Evolutionary conservation across 2,329 filamentous ascomycete genomes (phyloP), one percentile per base, ranked within the genome.

Genomic region (Colletotrichum tabaci): DNA sequence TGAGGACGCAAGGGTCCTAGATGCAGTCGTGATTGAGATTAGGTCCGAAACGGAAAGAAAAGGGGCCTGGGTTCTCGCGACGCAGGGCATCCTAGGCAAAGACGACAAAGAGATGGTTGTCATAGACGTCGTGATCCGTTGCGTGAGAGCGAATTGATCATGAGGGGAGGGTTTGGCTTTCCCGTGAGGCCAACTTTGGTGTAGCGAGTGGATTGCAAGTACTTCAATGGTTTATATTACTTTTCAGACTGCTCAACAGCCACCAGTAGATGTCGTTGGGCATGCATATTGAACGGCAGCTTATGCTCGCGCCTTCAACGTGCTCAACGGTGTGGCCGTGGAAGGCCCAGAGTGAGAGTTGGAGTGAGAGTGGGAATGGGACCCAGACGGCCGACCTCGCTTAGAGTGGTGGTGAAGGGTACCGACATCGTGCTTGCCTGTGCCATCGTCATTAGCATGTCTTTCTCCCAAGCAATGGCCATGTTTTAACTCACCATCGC

Each of bases 351-450:
- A 79, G 26, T 82, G 77, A 15, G 80, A 77, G 72, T 85, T 83
- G 35, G 78, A 73, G 44, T 82, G 77, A 15, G 80, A 77, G 72
- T 85, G 83, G 26, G 78, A 73, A 44, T 80, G 78, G 44, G 72
- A 84, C 76, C 69, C 82, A 42, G 69, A 68, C 6, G 65, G 69
- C 46, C 86, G 85, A 70, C 84, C 81, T 75, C 84, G 84, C 79
- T 85, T 87, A 60, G 83, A 78, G 58, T 82, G 81, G 71, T 83
- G 84, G 69, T 87, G 84, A 61, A 92, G 80, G 66, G 86, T 89
- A 66, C 89, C 88, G 60, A 94, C 92, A 79, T 94, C 92, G 77
- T 94, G 92, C 84, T 93, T 94, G 75, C 92, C 91, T 93, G 61
- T 2, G 26, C 10, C 55, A 30, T 15, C 55, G 52, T 66, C 16